These are phyloP conservation scores for Fomitopsis palustris DNA, from an alignment of 1,284 basidiomycete genomes.

Conservation along the genomic window DNA sequence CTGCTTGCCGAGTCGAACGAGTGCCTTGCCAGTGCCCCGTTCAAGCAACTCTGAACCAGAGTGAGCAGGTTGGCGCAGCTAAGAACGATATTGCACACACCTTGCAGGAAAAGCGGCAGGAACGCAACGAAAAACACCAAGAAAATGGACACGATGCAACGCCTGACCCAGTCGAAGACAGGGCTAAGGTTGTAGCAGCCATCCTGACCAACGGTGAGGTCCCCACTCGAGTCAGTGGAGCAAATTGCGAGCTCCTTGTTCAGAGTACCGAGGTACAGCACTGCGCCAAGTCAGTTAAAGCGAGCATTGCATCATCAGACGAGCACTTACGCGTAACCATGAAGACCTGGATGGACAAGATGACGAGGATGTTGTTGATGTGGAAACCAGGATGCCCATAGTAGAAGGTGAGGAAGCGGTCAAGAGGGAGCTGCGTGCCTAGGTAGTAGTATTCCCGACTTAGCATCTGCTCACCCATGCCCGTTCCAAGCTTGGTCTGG, in stretches of 20 bases:
- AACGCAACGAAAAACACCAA: slow-evolving; percentile 97
- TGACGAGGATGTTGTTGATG: slow-evolving; percentile 99
- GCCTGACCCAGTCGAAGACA: slow-evolving; percentile 95
- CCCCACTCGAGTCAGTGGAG: slow-evolving; percentile 76
- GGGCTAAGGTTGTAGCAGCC: slow-evolving; percentile 94
- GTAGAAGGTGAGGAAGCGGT: slow-evolving; percentile 99
- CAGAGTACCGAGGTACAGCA: slow-evolving; percentile 90
- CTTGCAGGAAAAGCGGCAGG: slow-evolving; percentile 92
- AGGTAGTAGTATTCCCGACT: slow-evolving; percentile 99
- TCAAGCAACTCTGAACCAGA: slow-evolving; percentile 77
- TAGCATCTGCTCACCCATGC: slow-evolving; percentile 99
- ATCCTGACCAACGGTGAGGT: slow-evolving; percentile 75
- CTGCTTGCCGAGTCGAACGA: slow-evolving; percentile 90
- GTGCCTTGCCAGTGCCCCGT: slow-evolving; percentile 90
- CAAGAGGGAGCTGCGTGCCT: slow-evolving; percentile 96
- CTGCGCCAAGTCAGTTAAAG: slow-evolving; percentile 32
- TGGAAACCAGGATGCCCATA: slow-evolving; percentile 99
- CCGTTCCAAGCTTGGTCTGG: slow-evolving; percentile 99
- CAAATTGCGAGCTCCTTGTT: slow-evolving; percentile 90
- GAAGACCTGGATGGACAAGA: slow-evolving; percentile 94
- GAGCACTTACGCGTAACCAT: slow-evolving; percentile 77
- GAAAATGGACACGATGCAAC: slow-evolving; percentile 94
- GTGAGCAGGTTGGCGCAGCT: slow-evolving; percentile 1
- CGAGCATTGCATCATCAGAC: background rate
- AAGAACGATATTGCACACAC: slow-evolving; percentile 36